Evolutionary conservation across 164 flowering plant species (phyloP), one percentile per base, ranked within the genome.

Genomic region (Dillenia turbinata): DNA sequence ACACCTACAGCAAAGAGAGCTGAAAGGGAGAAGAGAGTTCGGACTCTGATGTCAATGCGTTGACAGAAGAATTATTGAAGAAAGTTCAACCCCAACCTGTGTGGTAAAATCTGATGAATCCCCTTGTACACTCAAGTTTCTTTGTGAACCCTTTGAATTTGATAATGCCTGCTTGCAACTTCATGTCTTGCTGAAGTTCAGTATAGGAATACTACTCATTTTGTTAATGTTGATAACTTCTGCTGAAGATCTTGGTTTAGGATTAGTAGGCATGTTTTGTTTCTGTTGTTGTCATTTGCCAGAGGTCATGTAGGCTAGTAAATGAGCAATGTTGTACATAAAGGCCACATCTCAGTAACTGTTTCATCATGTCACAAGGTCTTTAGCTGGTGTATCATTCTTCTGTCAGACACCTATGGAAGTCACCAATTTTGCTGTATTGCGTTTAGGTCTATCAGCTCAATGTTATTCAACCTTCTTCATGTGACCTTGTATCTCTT

Each of bases 31-130:
- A 85, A 73, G 33, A 78, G 65, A 63, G 83, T 89, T 0, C 78
- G 88, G 0, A 83, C 86, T 26, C 53, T 88, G 68, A 80, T 82
- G 97, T 77, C 97, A 11, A 77, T 90, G 87, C 83, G 97, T 10
- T 87, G 79, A 82, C 60, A 50, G 57, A 52, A 61, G 24, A n/a
- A 40, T 52, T 56, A 54, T 19, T 26, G 60, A 13, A 57, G 58
- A 57, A 12, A 52, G 52, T 45, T 51, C 56, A 52, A 57, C 7
- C 40, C 40, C 52, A 49, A 9, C 57, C 54, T 53, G 56, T n/a
- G n/a, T 12, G 51, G 57, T 56, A 59, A 65, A 67, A 47, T 64
- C 77, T 77, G 72, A 62, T 73, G 76, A 70, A 61, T 47, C 54
- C 8, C 44, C 24, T 67, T 60, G 47, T 44, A 49, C 19, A 48